Evolutionary conservation across 2,329 filamentous ascomycete species (phyloP).

Genomic region (Diplodia intermedia): DNA sequence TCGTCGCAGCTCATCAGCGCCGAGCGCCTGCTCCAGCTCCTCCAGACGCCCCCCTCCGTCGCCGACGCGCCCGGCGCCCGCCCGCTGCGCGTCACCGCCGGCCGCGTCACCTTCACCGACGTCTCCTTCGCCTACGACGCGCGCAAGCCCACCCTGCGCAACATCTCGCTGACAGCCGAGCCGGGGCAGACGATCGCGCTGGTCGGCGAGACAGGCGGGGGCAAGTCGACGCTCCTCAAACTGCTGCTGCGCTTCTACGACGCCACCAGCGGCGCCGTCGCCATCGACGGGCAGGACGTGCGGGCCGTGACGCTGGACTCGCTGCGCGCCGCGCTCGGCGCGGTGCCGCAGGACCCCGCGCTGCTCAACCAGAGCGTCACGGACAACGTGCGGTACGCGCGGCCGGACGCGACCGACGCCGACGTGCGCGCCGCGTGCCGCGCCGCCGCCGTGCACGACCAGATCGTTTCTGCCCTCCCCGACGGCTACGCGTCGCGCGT

Average conservation of each 20-base stretch:
- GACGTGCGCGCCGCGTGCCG: conserved; percentile 53
- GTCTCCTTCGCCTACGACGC: conserved; percentile 58
- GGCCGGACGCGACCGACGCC: conserved; percentile 61
- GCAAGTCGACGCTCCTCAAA: conserved; percentile 64
- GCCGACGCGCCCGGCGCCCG: conserved; percentile 56
- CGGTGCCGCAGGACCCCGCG: conserved; percentile 52
- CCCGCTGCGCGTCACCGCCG: conserved; percentile 59
- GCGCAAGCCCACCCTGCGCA: conserved; percentile 59
- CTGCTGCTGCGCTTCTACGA: conserved; percentile 64
- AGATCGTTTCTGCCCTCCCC: conserved; percentile 15
- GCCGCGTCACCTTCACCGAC: conserved; percentile 57
- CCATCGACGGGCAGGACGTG: conserved; percentile 62
- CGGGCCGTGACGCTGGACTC: conserved; percentile 61
- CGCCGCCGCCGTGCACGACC: conserved; percentile 39
- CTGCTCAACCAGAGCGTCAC: conserved; percentile 51
- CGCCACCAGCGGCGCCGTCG: conserved; percentile 56
- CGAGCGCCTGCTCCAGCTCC: conserved; percentile 65
- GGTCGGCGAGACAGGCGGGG: conserved; percentile 64
- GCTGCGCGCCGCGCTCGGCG: conserved; percentile 58
- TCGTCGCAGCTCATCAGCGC: conserved; percentile 67
- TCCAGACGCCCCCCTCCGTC: conserved; percentile 65
- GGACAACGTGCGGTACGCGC: conserved; percentile 49
- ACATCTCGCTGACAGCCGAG: conserved; percentile 57
- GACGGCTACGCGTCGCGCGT: conserved; percentile 76
- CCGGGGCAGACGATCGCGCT: conserved; percentile 62